Evolutionary conservation across 257 asterid species (phyloP).

Genomic region (Solanum piurae): DNA sequence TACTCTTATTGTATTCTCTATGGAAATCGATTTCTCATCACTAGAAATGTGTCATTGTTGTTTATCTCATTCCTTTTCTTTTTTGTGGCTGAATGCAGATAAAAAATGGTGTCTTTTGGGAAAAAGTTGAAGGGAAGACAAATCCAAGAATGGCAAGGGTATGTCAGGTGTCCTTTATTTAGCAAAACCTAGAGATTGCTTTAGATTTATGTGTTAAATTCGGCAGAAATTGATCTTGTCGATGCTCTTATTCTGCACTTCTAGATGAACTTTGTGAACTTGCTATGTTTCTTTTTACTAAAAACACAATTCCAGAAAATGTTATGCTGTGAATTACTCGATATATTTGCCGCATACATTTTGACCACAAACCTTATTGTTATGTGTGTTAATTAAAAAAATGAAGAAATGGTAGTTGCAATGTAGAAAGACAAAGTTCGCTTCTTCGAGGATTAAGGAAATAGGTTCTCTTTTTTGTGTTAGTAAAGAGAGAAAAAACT

Average conservation of each 20-base stretch:
- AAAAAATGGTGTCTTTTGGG: constrained; percentile 1
- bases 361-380: background rate
- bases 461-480: background rate
- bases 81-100: background rate
- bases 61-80: background rate
- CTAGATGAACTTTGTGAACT: background rate
- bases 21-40: background rate
- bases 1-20: background rate
- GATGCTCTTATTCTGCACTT: background rate
- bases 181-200: background rate
- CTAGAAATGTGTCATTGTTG: background rate
- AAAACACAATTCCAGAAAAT: background rate
- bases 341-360: background rate
- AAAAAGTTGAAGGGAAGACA: background rate
- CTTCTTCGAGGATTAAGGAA: background rate
- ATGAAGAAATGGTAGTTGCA: background rate
- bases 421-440: background rate
- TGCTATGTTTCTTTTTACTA: background rate
- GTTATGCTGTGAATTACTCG: background rate
- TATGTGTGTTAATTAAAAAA: background rate
- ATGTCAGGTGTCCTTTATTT: background rate
- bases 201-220: background rate
- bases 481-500: background rate
- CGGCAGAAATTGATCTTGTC: background rate
- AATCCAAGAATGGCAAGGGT: constrained; percentile 1